Evolutionary conservation across 2,329 filamentous ascomycete species (phyloP).

Genomic region (Botrytis byssoidea): DNA sequence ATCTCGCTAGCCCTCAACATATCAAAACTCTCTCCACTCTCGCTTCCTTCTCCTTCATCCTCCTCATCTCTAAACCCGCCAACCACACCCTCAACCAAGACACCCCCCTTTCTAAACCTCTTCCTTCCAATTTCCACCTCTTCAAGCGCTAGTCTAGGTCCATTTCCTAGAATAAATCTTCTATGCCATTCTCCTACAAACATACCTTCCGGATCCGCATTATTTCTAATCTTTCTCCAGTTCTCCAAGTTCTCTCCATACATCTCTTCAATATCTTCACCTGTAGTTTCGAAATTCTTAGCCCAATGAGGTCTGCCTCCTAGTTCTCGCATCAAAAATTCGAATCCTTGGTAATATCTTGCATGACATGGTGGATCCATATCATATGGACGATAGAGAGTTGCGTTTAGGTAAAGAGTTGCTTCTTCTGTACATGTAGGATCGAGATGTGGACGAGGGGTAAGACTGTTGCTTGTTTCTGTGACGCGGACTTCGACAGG

Average conservation of each 20-base stretch:
- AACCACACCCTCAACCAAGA: conserved; percentile 29
- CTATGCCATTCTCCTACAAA: conserved; percentile 91
- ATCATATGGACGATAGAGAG: conserved; percentile 79
- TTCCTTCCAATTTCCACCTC: conserved; percentile 34
- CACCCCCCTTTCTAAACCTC: conserved; percentile 32
- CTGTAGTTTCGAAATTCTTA: conserved; percentile 75
- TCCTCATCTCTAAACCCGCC: conserved; percentile 15
- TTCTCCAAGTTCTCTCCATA: conserved; percentile 66
- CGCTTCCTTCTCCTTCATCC: conserved; percentile 21
- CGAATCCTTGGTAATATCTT: conserved; percentile 85
- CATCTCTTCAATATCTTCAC: conserved; percentile 60
- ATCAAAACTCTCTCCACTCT: conserved; percentile 36
- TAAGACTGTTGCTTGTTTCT: conserved; percentile 56
- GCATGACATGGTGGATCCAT: conserved; percentile 72
- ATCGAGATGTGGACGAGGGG: conserved; percentile 64
- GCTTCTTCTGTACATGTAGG: conserved; percentile 66
- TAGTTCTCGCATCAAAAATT: conserved; percentile 84
- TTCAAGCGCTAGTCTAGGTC: conserved; percentile 33
- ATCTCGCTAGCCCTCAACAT: conserved; percentile 31
- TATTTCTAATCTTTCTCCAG: conserved; percentile 67
- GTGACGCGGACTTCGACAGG: conserved; percentile 87
- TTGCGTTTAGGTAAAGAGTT: conserved; percentile 86
- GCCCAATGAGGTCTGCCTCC: conserved; percentile 86
- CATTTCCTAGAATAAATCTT: conserved; percentile 55
- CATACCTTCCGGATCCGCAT: conserved; percentile 77